phyloP scores from a whole-genome alignment of 2,329 filamentous ascomycete genomes.

The Moelleriella libera region DNA sequence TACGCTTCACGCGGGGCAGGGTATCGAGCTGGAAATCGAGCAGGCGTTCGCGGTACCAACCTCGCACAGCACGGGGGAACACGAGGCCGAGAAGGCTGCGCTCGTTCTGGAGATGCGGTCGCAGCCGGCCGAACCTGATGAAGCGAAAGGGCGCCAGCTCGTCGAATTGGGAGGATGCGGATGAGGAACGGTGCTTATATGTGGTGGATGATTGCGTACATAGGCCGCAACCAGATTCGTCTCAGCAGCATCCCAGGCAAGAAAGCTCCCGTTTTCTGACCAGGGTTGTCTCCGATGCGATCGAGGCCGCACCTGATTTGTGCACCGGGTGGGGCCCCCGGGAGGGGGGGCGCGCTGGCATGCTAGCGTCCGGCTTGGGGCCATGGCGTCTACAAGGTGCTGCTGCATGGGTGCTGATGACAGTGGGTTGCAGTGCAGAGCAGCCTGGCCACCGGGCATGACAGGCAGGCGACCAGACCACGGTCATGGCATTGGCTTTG shows the following conservation, averaged over 20 bases:
- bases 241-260: constrained; percentile 7
- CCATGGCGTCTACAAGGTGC: not conserved
- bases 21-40: constrained; percentile 61
- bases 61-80: constrained; percentile 48
- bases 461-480: not conserved
- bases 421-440: not conserved
- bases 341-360: no score
- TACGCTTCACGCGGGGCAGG: constrained; percentile 55
- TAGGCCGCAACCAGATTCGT: constrained; percentile 1
- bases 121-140: constrained; percentile 18
- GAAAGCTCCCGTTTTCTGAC: constrained; percentile 15
- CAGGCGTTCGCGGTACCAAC: constrained; percentile 50
- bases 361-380: no score
- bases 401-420: not conserved
- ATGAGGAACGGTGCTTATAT: not conserved
- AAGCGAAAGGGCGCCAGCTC: constrained; percentile 31
- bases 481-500: not conserved
- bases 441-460: not conserved
- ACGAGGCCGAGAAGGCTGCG: constrained; percentile 48
- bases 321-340: no score
- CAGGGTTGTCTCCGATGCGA: constrained; percentile 2
- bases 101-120: constrained; percentile 24
- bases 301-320: no score
- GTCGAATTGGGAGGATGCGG: not conserved
- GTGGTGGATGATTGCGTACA: not conserved